phyloP scores from a whole-genome alignment of 2,329 filamentous ascomycete species.

The Thelonectria blattea region DNA sequence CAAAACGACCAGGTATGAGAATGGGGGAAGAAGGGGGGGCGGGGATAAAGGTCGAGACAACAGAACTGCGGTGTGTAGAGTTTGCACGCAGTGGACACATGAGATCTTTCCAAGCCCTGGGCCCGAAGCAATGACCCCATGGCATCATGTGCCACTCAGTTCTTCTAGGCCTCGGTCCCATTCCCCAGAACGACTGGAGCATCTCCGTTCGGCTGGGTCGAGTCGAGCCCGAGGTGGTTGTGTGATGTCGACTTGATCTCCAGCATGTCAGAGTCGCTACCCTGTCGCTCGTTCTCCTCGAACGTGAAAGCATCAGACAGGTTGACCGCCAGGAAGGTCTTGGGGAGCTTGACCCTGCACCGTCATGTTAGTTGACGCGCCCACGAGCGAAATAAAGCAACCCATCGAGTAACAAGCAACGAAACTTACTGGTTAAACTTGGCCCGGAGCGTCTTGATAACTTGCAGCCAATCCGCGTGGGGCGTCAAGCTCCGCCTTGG shows the following conservation, averaged over 20 bases:
- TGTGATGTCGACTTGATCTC: conserved; percentile 52
- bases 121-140: conserved; percentile 3
- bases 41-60: conserved; percentile 3
- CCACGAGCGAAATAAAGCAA: conserved; percentile 14
- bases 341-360: conserved; percentile 68
- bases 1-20: conserved; percentile 1
- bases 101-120: conserved; percentile 8
- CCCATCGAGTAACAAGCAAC: conserved; percentile 1
- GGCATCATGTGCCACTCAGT: conserved; percentile 19
- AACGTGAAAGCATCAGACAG: conserved; percentile 67
- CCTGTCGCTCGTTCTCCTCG: conserved; percentile 60
- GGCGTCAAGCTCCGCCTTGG: conserved; percentile 88
- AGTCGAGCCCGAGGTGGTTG: conserved; percentile 38
- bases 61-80: not conserved
- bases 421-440: conserved; percentile 88
- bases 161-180: conserved; percentile 29
- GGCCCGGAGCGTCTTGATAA: conserved; percentile 92
- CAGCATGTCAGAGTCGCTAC: conserved; percentile 53
- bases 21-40: conserved; percentile 1
- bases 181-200: conserved; percentile 22
- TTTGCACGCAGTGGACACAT: not conserved
- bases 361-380: conserved; percentile 25
- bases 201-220: conserved; percentile 20
- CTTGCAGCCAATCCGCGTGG: conserved; percentile 93
- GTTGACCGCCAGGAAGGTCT: conserved; percentile 70